These are phyloP conservation scores for Bryoerythrophyllum caledonicum DNA, from an alignment of 225 moss, liverwort and hornwort species.

Conservation along the genomic window DNA sequence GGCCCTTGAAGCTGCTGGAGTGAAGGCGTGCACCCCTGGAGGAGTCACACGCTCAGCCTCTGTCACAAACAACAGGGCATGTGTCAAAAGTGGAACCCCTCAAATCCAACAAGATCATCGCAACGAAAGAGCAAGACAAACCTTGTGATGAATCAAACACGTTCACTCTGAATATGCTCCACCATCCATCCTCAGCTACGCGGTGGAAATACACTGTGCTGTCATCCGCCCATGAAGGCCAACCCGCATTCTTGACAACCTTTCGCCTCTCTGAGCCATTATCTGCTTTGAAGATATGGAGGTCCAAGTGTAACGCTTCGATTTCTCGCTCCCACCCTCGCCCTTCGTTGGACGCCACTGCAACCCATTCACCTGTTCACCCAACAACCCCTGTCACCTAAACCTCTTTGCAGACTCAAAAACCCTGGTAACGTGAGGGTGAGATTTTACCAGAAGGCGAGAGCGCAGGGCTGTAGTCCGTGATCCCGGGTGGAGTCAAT, in stretches of 20 bases:
- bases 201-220: constrained; percentile 77
- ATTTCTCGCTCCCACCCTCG: constrained; percentile 64
- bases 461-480: constrained; percentile 84
- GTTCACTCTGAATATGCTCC: constrained; percentile 74
- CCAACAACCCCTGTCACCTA: constrained; percentile 18
- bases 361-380: constrained; percentile 71
- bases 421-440: neutral
- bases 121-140: neutral
- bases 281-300: constrained; percentile 59
- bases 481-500: constrained; percentile 73
- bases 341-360: constrained; percentile 66
- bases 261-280: constrained; percentile 72
- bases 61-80: constrained; percentile 9
- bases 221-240: constrained; percentile 86
- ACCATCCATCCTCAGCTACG: constrained; percentile 83
- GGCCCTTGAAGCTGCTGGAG: constrained; percentile 73
- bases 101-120: neutral
- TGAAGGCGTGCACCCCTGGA: constrained; percentile 76
- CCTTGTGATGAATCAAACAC: constrained; percentile 48
- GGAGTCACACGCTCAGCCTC: constrained; percentile 77
- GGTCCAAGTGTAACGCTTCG: constrained; percentile 52
- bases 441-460: constrained; percentile 67
- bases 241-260: constrained; percentile 63
- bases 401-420: neutral
- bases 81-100: neutral